A percentile compares a stretch with the other conserved stretches of the same genome.
Conservation (phyloP, 257 asterid genomes). For the Solanum pinnatisectum region DNA sequence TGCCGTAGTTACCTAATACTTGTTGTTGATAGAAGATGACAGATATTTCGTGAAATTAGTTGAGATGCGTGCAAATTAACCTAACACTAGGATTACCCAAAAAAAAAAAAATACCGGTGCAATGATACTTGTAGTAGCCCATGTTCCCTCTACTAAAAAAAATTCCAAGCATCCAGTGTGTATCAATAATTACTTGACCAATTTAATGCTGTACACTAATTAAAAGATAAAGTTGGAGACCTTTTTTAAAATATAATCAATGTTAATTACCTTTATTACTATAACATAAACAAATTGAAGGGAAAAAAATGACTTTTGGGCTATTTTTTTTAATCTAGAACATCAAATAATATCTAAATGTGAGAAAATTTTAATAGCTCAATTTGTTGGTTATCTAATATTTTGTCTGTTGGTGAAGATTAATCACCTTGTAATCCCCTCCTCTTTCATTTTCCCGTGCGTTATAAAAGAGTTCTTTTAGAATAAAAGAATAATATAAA, state of each 20-base stretch:
- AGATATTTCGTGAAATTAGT: too few relatives aligned
- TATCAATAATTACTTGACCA: not conserved
- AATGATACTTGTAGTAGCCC: too few relatives aligned
- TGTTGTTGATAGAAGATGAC: too few relatives aligned
- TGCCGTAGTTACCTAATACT: too few relatives aligned
- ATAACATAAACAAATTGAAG: not conserved
- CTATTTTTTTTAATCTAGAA: not conserved
- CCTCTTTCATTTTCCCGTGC: not conserved
- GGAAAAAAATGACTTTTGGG: not conserved
- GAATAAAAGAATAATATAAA: not conserved
- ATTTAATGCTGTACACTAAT: not conserved
- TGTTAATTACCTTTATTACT: not conserved
- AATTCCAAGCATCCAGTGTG: not conserved
- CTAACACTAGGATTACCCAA: too few relatives aligned
- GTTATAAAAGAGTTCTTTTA: too few relatives aligned
- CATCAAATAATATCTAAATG: not conserved
- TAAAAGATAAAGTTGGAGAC: not conserved
- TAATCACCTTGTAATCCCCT: not conserved
- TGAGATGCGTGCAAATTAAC: too few relatives aligned
- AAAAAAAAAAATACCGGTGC: too few relatives aligned
- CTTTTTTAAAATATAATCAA: not conserved
- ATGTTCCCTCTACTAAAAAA: too few relatives aligned
- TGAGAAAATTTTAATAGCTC: too few relatives aligned
- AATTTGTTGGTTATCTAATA: too few relatives aligned
- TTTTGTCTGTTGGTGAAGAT: not conserved